Percentiles rank a stretch among this genome's conserved stretches.
Evolutionary conservation across 1,284 basidiomycete genomes (phyloP).

Genomic region (Ganoderma lucidum): DNA sequence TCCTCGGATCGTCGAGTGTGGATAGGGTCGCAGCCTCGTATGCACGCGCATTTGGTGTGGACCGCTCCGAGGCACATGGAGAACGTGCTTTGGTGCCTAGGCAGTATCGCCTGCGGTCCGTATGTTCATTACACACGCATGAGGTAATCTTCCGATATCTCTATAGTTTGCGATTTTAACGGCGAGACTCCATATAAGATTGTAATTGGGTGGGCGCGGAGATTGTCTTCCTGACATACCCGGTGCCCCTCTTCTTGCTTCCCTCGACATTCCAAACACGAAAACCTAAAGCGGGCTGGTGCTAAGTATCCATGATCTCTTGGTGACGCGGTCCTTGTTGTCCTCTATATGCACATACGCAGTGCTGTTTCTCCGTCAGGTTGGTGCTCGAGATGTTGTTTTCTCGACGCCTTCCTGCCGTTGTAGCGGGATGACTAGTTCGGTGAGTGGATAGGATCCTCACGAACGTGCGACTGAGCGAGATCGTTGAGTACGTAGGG

Average conservation of each 20-base stretch:
- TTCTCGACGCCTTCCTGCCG: background rate
- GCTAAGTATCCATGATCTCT: constrained; percentile 9
- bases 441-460: constrained; percentile 6
- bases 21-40: constrained; percentile 6
- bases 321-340: constrained; percentile 12
- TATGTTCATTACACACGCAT: constrained; percentile 12
- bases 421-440: background rate
- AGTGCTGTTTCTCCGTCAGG: background rate
- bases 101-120: constrained; percentile 16
- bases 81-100: constrained; percentile 15
- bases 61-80: constrained; percentile 6
- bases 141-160: constrained; percentile 23
- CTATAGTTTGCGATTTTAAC: background rate
- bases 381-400: background rate
- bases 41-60: background rate
- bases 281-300: background rate
- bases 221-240: constrained; percentile 1
- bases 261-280: background rate
- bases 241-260: background rate
- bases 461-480: constrained; percentile 29
- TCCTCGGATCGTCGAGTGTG: constrained; percentile 29
- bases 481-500: constrained; percentile 3
- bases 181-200: constrained; percentile 18
- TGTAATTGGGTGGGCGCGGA: background rate
- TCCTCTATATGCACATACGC: background rate